A percentile compares a stretch with the other conserved stretches of the same genome.
phyloP scores from a whole-genome alignment of 2,329 filamentous ascomycete genomes.

The Alternaria infectoria region DNA sequence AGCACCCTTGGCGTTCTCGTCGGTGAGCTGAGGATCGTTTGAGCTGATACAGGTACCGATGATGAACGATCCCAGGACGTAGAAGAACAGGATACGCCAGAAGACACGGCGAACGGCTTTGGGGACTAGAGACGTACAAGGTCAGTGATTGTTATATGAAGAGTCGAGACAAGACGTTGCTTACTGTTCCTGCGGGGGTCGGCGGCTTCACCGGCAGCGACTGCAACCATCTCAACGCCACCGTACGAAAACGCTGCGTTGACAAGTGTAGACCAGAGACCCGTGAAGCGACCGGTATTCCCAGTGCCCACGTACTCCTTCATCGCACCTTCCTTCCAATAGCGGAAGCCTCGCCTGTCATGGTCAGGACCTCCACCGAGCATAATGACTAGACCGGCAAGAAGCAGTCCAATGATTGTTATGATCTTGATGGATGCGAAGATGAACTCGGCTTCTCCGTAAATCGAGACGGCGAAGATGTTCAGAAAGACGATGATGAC shows the following conservation, averaged over 20 bases:
- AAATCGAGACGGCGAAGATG: slow-evolving; percentile 46
- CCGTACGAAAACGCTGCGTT: slow-evolving; percentile 57
- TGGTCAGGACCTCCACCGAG: slow-evolving; percentile 46
- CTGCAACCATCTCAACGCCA: slow-evolving; percentile 47
- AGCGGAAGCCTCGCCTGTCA: slow-evolving; percentile 63
- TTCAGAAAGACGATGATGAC: slow-evolving; percentile 43
- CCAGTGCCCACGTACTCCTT: slow-evolving; percentile 59
- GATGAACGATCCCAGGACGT: slow-evolving; percentile 58
- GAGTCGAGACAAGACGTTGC: slow-evolving; percentile 44
- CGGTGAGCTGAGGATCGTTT: slow-evolving; percentile 58
- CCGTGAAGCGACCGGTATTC: slow-evolving; percentile 67
- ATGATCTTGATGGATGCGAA: slow-evolving; percentile 60
- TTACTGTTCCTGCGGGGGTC: slow-evolving; percentile 46
- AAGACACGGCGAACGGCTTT: slow-evolving; percentile 63
- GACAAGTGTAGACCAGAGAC: slow-evolving; percentile 62
- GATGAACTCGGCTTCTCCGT: slow-evolving; percentile 56
- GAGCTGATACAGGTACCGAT: slow-evolving; percentile 67
- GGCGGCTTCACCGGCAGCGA: slow-evolving; percentile 45
- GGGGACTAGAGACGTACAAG: slow-evolving; percentile 46
- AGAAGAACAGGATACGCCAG: slow-evolving; percentile 63
- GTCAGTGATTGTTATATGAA: background rate
- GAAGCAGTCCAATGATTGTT: slow-evolving; percentile 42
- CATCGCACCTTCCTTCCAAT: slow-evolving; percentile 70
- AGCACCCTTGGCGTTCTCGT: slow-evolving; percentile 49
- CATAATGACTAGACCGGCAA: slow-evolving; percentile 41